These are phyloP conservation scores for Magnolia changhungtana DNA, from an alignment of 164 flowering plant genomes.

Conservation along the genomic window DNA sequence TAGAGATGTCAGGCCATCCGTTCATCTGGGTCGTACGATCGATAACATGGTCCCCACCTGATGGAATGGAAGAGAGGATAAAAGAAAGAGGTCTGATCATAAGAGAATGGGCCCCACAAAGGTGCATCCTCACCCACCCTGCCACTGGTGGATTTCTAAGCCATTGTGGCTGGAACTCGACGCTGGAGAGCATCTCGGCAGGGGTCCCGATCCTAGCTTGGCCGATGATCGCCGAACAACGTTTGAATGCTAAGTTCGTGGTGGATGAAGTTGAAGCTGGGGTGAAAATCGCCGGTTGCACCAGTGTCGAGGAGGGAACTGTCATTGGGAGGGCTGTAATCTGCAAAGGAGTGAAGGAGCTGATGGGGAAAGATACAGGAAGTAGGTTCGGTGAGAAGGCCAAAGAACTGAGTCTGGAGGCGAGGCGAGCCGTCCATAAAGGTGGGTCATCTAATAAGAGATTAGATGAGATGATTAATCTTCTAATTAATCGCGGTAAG, in stretches of 20 bases:
- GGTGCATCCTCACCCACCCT: conserved; percentile 20
- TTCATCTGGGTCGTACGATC: conserved; percentile 7
- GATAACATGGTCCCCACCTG: conserved; percentile 3
- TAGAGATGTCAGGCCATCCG: conserved; percentile 4
- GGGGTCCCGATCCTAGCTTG: conserved; percentile 40
- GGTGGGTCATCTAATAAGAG: conserved; percentile 23
- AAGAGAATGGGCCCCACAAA: conserved; percentile 35
- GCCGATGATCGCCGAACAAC: conserved; percentile 41
- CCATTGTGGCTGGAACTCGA: conserved; percentile 51
- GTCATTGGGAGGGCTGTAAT: conserved; percentile 8
- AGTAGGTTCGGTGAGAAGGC: conserved; percentile 14
- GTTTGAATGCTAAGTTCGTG: conserved; percentile 32
- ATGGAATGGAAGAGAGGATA: conserved; percentile 10
- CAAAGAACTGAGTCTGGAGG: conserved; percentile 12
- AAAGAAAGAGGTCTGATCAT: conserved; percentile 26
- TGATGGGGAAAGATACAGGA: conserved; percentile 25
- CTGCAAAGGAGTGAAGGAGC: conserved; percentile 18
- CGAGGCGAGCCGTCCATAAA: conserved; percentile 15
- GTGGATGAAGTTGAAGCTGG: conserved; percentile 30
- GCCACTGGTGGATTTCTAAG: conserved; percentile 37
- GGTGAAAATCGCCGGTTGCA: not conserved
- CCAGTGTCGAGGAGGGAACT: not conserved
- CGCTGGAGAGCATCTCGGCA: conserved; percentile 26
- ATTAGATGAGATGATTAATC: conserved; percentile 12
- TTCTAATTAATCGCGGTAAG: not conserved